phyloP scores from a whole-genome alignment of 345 rosid genomes.

The Theobroma cacao region DNA sequence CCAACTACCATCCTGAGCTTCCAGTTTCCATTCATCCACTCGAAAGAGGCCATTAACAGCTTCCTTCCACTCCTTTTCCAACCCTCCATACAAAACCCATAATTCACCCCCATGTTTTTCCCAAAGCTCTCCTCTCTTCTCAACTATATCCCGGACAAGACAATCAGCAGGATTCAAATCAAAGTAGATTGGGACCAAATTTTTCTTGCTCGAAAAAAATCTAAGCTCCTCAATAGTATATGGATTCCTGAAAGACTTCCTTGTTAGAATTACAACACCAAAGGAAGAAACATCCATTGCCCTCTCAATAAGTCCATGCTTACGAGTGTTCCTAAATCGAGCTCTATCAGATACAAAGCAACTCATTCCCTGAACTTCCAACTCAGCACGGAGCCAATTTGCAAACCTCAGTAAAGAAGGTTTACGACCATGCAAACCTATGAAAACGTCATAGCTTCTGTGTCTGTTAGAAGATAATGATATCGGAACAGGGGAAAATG shows the following conservation, averaged over 20 bases:
- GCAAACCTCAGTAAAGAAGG: constrained; percentile 73
- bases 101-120: constrained; percentile 88
- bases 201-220: constrained; percentile 79
- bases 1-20: constrained; percentile 90
- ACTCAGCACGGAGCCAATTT: constrained; percentile 85
- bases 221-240: constrained; percentile 84
- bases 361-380: constrained; percentile 92
- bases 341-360: constrained; percentile 85
- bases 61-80: constrained; percentile 95
- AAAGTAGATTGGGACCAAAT: constrained; percentile 83
- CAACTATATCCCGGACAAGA: constrained; percentile 91
- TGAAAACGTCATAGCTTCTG: constrained; percentile 78
- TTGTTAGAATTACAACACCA: constrained; percentile 76
- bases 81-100: constrained; percentile 78
- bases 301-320: constrained; percentile 60
- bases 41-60: constrained; percentile 68
- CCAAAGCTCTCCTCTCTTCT: constrained; percentile 94
- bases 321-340: constrained; percentile 65
- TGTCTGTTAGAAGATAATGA: constrained; percentile 64
- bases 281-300: constrained; percentile 88
- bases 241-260: constrained; percentile 78
- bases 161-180: constrained; percentile 79
- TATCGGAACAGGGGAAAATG: constrained; percentile 46
- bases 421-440: constrained; percentile 81
- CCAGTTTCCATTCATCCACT: constrained; percentile 86